Conservation (phyloP, 1,284 basidiomycete genomes). For the Waitea zeae region DNA sequence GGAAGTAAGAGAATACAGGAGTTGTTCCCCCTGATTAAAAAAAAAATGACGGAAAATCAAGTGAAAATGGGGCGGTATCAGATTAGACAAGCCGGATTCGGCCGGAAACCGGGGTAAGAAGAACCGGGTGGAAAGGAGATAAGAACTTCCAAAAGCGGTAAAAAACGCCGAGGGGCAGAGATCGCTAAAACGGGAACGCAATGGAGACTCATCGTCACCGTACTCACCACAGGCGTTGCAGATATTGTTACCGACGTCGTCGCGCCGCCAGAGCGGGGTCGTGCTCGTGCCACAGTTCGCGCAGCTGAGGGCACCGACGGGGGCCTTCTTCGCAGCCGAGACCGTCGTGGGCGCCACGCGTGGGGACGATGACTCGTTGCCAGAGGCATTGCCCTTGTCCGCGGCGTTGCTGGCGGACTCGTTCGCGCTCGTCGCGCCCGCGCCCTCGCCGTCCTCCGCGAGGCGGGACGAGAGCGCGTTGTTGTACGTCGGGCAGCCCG, state of each 20-base stretch:
- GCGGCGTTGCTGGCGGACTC: not conserved
- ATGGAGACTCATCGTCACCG: no score
- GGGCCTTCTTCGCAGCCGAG: conserved; percentile 50
- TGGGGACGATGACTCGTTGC: not conserved
- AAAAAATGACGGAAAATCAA: no score
- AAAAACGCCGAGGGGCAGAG: no score
- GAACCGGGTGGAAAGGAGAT: conserved; percentile 6
- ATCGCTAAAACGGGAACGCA: no score
- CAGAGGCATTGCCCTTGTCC: not conserved
- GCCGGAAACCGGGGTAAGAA: no score
- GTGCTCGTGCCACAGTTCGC: conserved; percentile 89
- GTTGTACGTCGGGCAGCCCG: conserved; percentile 90
- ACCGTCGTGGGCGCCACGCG: conserved; percentile 46
- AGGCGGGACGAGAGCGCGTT: conserved; percentile 41
- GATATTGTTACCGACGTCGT: conserved; percentile 86
- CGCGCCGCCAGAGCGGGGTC: conserved; percentile 85
- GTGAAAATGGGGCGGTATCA: no score
- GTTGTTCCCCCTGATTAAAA: no score
- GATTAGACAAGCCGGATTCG: no score
- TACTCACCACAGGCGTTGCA: conserved; percentile 90
- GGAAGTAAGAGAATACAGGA: no score
- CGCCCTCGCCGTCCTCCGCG: conserved; percentile 4
- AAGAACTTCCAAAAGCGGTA: conserved; percentile 4
- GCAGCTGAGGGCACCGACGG: conserved; percentile 73
- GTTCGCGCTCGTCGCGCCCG: no score